Conservation (phyloP, 163 green algal species). For the Picocystis sp. region DNA sequence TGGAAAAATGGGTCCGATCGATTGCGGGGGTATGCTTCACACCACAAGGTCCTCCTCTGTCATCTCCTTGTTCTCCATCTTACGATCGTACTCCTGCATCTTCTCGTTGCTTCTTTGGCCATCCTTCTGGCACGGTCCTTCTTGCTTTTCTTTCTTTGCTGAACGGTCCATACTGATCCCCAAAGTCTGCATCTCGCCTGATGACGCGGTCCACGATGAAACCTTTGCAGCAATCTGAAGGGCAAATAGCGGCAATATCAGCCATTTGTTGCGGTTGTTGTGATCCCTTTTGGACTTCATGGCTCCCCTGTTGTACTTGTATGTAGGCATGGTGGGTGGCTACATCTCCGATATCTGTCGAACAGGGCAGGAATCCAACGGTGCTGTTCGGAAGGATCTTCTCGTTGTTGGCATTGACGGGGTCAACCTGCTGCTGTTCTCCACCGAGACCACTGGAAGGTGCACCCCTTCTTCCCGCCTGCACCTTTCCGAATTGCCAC, state of each 20-base stretch:
- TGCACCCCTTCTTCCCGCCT: neutral
- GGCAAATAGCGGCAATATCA: constrained; percentile 24
- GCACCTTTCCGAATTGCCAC: neutral
- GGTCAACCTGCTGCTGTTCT: constrained; percentile 18
- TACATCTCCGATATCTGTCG: constrained; percentile 17
- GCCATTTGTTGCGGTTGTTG: constrained; percentile 26
- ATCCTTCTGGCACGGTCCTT: constrained; percentile 6
- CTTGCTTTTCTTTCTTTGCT: constrained; percentile 15
- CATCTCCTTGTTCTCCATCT: too few relatives aligned
- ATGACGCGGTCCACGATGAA: constrained; percentile 1
- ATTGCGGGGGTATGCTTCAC: too few relatives aligned
- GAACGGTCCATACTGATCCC: constrained; percentile 18
- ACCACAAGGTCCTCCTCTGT: too few relatives aligned
- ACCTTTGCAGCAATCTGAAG: constrained; percentile 15
- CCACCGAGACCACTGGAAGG: constrained; percentile 9
- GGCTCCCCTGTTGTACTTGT: constrained; percentile 16
- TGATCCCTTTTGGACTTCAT: constrained; percentile 14
- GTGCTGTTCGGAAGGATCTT: constrained; percentile 27
- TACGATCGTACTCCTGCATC: too few relatives aligned
- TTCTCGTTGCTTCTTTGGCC: too few relatives aligned
- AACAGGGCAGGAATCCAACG: constrained; percentile 24
- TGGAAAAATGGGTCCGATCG: too few relatives aligned
- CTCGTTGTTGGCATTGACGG: constrained; percentile 15
- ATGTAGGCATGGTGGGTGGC: constrained; percentile 16
- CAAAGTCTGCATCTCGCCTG: constrained; percentile 20